Evolutionary conservation across 176 grass and related monocot genomes (phyloP), one percentile per base, ranked within the genome.

Genomic region (Cenchrus americanus): DNA sequence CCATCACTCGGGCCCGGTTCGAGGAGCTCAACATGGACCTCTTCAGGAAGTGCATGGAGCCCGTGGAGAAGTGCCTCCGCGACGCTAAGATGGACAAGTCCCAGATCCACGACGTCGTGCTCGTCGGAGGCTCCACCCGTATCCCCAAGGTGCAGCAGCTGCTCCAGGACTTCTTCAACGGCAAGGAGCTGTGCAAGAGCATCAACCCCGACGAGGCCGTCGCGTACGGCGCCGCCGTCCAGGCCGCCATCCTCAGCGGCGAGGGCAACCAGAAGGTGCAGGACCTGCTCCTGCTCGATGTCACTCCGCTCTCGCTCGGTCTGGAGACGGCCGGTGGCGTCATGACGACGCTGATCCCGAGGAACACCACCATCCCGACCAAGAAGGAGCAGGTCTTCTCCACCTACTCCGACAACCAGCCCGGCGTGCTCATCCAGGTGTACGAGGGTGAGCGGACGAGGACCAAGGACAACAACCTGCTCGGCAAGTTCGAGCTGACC

Each of bases 121-220:
- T 97, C 34, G 89, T 94, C 0, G 92, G 92, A 0, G 94, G 94
- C 2, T 97, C 94, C 30, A 97, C 92, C 6, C 85, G 94, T 0
- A 97, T 97, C 65, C 94, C 94, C 32, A 91, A 80, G 80, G 94
- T 97, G 55, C 92, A 92, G 88, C 90, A 97, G 80, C 83, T 97
- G 7, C 64, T 97, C 19, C 87, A 88, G 71, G 94, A 94, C 40
- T 90, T 90, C 52, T 97, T 97, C 81, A 92, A 94, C 9, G 90
- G 92, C 42, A 94, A 94, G 87, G 86, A 97, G 83, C 87, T 97
- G 9, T 97, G 94, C 85, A 94, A 91, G 86, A 94, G 85, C 85
- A 97, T 94, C 85, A 97, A 97, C 75, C 94, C 94, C 1, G 94
- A 97, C 18, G 94, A 97, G 86, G 94, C 94, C 17, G 94, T 97